These are phyloP conservation scores for Alnus glutinosa DNA, from an alignment of 306 rosid genomes.

Conservation along the genomic window DNA sequence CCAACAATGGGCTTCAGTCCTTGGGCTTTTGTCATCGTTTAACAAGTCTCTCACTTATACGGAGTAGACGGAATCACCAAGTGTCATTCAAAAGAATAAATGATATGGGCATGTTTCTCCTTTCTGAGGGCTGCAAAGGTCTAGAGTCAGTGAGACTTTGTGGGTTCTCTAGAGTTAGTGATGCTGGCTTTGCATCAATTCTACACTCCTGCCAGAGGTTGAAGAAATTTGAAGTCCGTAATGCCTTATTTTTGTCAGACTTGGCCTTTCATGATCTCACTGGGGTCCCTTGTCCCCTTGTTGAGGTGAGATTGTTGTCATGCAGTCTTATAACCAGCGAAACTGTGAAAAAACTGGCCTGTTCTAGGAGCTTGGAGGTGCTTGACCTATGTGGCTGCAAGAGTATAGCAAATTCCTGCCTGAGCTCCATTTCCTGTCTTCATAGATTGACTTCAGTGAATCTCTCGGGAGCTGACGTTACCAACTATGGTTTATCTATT, in stretches of 20 bases:
- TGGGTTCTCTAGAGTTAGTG: slow-evolving; percentile 40
- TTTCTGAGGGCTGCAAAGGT: slow-evolving; percentile 28
- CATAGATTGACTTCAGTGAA: slow-evolving; percentile 22
- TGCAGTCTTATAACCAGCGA: slow-evolving; percentile 36
- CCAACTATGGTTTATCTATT: slow-evolving; percentile 30
- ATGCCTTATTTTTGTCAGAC: slow-evolving; percentile 29
- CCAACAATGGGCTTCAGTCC: slow-evolving; percentile 29
- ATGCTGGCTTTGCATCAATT: slow-evolving; percentile 41
- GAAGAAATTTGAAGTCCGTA: slow-evolving; percentile 34
- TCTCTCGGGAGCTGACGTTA: slow-evolving; percentile 30
- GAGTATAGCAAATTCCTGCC: slow-evolving; percentile 39
- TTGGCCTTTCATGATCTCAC: slow-evolving; percentile 24
- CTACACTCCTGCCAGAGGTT: slow-evolving; percentile 28
- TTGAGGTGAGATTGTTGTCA: slow-evolving; percentile 33
- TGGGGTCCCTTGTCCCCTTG: slow-evolving; percentile 20
- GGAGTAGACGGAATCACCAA: slow-evolving; percentile 25
- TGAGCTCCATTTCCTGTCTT: slow-evolving; percentile 25
- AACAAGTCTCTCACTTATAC: slow-evolving; percentile 28
- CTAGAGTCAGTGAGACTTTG: slow-evolving; percentile 32
- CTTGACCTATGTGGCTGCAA: slow-evolving; percentile 40
- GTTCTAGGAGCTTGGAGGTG: slow-evolving; percentile 23
- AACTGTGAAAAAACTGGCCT: slow-evolving; percentile 35
- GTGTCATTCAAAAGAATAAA: slow-evolving; percentile 32
- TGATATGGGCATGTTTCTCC: slow-evolving; percentile 35
- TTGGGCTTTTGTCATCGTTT: slow-evolving; percentile 23